phyloP scores from a whole-genome alignment of 805 yeast species.

The Starmerella vaccinii region DNA sequence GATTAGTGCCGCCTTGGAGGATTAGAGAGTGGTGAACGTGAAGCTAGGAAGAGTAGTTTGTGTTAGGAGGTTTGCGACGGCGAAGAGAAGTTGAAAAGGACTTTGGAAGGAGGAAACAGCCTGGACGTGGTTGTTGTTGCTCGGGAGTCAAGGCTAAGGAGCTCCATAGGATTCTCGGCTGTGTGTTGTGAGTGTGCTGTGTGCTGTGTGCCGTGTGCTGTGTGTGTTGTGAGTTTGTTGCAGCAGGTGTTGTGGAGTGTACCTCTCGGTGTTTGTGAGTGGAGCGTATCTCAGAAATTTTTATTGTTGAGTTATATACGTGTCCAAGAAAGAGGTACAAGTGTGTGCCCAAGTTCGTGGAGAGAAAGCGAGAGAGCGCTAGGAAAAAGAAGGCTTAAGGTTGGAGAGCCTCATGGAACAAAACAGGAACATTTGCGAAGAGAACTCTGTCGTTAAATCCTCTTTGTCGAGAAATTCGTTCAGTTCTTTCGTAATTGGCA shows the following conservation, averaged over 20 bases:
- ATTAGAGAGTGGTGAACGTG: background rate
- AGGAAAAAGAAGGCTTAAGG: background rate
- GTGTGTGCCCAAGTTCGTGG: background rate
- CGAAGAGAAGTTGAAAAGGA: background rate
- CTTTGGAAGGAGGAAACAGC: background rate
- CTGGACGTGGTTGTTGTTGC: background rate
- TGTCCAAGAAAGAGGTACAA: background rate
- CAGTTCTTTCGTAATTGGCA: background rate
- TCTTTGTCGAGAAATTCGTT: background rate
- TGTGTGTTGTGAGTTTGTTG: background rate
- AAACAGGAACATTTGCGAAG: background rate
- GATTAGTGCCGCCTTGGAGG: background rate
- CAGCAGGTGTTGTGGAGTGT: background rate
- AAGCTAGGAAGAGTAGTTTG: slow-evolving; percentile 2
- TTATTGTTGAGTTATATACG: too few species aligned
- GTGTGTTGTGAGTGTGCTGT: background rate
- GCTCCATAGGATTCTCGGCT: background rate
- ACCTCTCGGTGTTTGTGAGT: background rate
- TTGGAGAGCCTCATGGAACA: background rate
- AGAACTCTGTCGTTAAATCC: background rate
- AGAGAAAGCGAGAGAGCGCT: background rate
- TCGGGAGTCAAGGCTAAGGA: background rate
- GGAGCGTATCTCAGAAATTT: background rate
- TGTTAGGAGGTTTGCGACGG: slow-evolving; percentile 1
- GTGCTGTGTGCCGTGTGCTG: too few species aligned